Conservation (phyloP, 352 stramenopile genomes). For the Phytophthora citrophthora region DNA sequence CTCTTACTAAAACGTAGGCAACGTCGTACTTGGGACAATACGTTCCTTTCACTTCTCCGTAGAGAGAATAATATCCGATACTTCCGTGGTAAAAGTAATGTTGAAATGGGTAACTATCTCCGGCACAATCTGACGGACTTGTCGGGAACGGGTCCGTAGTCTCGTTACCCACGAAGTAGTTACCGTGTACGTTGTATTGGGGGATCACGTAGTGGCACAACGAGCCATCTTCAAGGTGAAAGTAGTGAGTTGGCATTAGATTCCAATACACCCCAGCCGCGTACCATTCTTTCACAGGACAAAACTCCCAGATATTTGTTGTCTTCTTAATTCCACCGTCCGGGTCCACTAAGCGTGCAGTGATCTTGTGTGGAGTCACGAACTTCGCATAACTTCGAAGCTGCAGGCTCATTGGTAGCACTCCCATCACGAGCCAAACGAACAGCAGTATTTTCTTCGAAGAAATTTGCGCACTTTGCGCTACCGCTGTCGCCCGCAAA, state of each 20-base stretch:
- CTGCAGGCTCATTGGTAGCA: slow-evolving; percentile 38
- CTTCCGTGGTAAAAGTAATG: slow-evolving; percentile 25
- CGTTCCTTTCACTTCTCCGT: slow-evolving; percentile 20
- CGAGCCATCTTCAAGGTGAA: background rate
- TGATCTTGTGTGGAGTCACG: slow-evolving; percentile 23
- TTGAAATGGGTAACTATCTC: slow-evolving; percentile 18
- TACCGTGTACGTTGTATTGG: slow-evolving; percentile 26
- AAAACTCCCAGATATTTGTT: slow-evolving; percentile 9
- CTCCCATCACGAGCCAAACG: slow-evolving; percentile 18
- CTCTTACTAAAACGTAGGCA: slow-evolving; percentile 15
- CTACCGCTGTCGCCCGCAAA: background rate
- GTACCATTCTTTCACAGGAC: slow-evolving; percentile 19
- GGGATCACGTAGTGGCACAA: slow-evolving; percentile 29
- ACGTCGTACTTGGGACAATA: slow-evolving; percentile 14
- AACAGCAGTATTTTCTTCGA: slow-evolving; percentile 6
- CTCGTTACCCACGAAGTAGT: slow-evolving; percentile 15
- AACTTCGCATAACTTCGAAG: slow-evolving; percentile 28
- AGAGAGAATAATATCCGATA: slow-evolving; percentile 21
- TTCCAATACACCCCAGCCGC: slow-evolving; percentile 29
- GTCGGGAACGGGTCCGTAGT: slow-evolving; percentile 8
- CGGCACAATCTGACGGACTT: slow-evolving; percentile 1
- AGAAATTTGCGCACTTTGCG: background rate
- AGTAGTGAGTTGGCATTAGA: slow-evolving; percentile 21
- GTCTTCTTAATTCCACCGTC: background rate
- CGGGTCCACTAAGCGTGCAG: slow-evolving; percentile 4